A percentile compares a stretch with the other conserved stretches of the same genome.
phyloP scores from a whole-genome alignment of 2,329 filamentous ascomycete species.

The Pestalotiopsis sp. region DNA sequence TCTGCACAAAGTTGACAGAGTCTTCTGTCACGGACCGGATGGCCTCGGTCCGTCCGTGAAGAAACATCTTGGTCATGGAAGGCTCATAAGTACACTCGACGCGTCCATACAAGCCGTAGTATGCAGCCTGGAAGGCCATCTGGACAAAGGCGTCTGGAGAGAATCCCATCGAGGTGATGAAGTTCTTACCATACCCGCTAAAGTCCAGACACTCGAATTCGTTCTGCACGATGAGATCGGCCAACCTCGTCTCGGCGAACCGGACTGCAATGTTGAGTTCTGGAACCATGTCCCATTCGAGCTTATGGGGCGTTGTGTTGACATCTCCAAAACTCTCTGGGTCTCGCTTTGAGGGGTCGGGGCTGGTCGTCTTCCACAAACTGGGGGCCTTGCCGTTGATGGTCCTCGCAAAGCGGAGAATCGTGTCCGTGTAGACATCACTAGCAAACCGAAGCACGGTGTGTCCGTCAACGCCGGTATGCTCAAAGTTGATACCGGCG shows the following conservation, averaged over 20 bases:
- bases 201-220: slow-evolving; percentile 95
- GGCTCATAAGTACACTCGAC: slow-evolving; percentile 97
- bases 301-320: slow-evolving; percentile 89
- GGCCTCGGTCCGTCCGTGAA: slow-evolving; percentile 93
- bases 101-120: slow-evolving; percentile 93
- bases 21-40: slow-evolving; percentile 84
- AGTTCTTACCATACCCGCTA: slow-evolving; percentile 88
- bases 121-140: slow-evolving; percentile 98
- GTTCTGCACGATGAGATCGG: slow-evolving; percentile 94
- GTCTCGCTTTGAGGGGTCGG: slow-evolving; percentile 90
- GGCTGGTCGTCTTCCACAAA: slow-evolving; percentile 87
- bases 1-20: slow-evolving; percentile 84
- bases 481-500: slow-evolving; percentile 98
- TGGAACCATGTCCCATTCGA: slow-evolving; percentile 96
- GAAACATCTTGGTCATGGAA: slow-evolving; percentile 94
- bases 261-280: slow-evolving; percentile 89
- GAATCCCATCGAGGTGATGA: slow-evolving; percentile 96
- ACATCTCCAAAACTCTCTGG: slow-evolving; percentile 92
- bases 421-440: slow-evolving; percentile 96
- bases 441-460: slow-evolving; percentile 96
- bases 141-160: slow-evolving; percentile 97
- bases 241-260: slow-evolving; percentile 92
- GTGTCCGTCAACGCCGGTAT: slow-evolving; percentile 96
- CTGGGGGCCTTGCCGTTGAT: slow-evolving; percentile 94
- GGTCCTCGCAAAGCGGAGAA: slow-evolving; percentile 89